These are phyloP conservation scores for Dictyostelium capitatum DNA, from an alignment of 78 protist genomes.

Conservation along the genomic window DNA sequence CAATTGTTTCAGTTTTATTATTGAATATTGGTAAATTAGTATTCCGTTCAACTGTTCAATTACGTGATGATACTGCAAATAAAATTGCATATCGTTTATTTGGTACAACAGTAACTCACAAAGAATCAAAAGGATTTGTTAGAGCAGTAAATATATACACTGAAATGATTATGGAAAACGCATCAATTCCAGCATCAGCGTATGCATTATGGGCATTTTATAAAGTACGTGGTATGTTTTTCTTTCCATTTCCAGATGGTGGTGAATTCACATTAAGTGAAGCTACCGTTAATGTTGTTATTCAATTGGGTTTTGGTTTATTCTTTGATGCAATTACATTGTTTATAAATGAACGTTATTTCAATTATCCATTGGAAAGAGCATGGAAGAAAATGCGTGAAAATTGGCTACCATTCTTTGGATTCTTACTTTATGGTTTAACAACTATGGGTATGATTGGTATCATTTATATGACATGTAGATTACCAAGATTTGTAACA, in stretches of 20 bases:
- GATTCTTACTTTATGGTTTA: constrained; percentile 53
- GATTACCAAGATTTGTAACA: constrained; percentile 48
- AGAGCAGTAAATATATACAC: constrained; percentile 67
- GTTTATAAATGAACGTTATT: constrained; percentile 64
- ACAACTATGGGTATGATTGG: constrained; percentile 63
- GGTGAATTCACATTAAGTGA: constrained; percentile 49
- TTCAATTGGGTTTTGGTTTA: constrained; percentile 50
- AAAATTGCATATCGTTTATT: not conserved
- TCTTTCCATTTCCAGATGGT: constrained; percentile 53
- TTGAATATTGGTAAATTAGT: constrained; percentile 69
- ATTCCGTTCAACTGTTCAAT: constrained; percentile 55
- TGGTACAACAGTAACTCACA: constrained; percentile 31
- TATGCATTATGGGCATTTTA: constrained; percentile 62
- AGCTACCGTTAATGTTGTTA: constrained; percentile 37
- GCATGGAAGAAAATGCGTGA: constrained; percentile 73
- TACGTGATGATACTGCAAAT: constrained; percentile 27
- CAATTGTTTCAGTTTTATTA: constrained; percentile 50
- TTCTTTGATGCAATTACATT: constrained; percentile 60
- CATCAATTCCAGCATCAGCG: constrained; percentile 66
- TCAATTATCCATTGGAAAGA: constrained; percentile 51
- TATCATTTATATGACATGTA: constrained; percentile 69
- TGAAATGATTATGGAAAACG: constrained; percentile 79
- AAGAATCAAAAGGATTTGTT: constrained; percentile 69
- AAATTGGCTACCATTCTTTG: constrained; percentile 74
- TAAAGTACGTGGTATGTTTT: constrained; percentile 45